A percentile compares a stretch with the other conserved stretches of the same genome.
Conservation (phyloP, 148 eudicot species). For the Suaeda aralocaspica region DNA sequence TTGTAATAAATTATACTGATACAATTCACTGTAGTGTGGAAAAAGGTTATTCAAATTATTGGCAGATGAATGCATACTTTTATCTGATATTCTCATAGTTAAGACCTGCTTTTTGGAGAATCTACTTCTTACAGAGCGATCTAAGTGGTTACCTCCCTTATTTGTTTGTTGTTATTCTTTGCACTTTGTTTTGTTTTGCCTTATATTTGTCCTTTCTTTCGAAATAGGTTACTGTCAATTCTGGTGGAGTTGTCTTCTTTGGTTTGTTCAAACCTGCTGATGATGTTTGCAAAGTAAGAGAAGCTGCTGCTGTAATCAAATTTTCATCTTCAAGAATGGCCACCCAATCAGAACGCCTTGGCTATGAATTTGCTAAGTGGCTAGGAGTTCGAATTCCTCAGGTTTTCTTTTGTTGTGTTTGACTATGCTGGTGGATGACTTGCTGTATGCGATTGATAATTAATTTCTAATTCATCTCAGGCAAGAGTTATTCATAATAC, state of each 20-base stretch:
- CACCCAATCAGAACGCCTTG: constrained; percentile 97
- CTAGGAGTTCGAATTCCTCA: constrained; percentile 91
- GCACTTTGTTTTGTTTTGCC: background rate
- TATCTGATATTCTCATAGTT: background rate
- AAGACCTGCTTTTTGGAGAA: background rate
- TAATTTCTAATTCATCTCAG: constrained; percentile 32
- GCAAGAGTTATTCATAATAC: constrained; percentile 87
- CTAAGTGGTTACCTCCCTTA: background rate
- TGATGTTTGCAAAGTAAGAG: constrained; percentile 51
- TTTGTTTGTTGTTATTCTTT: background rate
- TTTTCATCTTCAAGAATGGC: constrained; percentile 97
- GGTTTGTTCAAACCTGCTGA: constrained; percentile 63
- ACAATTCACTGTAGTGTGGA: too few relatives aligned
- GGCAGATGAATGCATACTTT: too few relatives aligned
- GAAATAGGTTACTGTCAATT: constrained; percentile 88
- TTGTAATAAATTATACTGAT: too few relatives aligned
- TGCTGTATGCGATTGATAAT: constrained; percentile 6
- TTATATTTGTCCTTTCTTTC: background rate
- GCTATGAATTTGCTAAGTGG: constrained; percentile 97
- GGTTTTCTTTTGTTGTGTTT: constrained; percentile 39
- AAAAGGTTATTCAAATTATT: too few relatives aligned
- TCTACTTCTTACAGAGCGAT: background rate
- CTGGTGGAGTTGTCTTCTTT: constrained; percentile 99
- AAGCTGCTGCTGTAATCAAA: constrained; percentile 95
- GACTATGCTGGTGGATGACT: background rate